phyloP scores from a whole-genome alignment of 2,329 filamentous ascomycete genomes.

The Aspergillus pseudoviridinutans region DNA sequence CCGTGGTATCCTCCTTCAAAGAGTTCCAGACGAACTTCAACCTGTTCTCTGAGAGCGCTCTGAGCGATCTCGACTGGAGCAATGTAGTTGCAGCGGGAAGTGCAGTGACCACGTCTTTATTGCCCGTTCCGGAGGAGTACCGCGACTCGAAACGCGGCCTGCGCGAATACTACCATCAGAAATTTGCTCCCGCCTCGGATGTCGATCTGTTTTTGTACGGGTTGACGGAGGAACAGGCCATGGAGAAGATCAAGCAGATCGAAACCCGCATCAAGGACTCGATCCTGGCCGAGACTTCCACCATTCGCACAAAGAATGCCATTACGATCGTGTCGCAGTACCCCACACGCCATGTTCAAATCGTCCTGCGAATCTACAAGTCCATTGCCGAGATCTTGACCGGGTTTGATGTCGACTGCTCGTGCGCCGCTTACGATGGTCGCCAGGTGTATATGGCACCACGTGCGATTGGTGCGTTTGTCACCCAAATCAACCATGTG shows the following conservation, averaged over 20 bases:
- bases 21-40: constrained; percentile 77
- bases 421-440: constrained; percentile 76
- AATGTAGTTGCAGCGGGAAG: constrained; percentile 80
- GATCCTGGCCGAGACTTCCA: constrained; percentile 77
- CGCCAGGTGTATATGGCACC: constrained; percentile 75
- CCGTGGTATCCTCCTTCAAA: constrained; percentile 62
- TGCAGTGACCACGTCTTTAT: constrained; percentile 71
- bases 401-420: constrained; percentile 84
- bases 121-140: constrained; percentile 65
- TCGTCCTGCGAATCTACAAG: constrained; percentile 81
- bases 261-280: constrained; percentile 71
- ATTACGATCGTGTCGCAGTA: constrained; percentile 83
- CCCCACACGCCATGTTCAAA: constrained; percentile 78
- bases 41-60: constrained; percentile 73
- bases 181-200: constrained; percentile 76
- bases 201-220: constrained; percentile 84
- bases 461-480: constrained; percentile 70
- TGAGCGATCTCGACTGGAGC: constrained; percentile 73
- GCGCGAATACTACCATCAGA: constrained; percentile 75
- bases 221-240: constrained; percentile 68
- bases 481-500: constrained; percentile 77
- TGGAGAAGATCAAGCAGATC: constrained; percentile 81
- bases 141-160: constrained; percentile 57
- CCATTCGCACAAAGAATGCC: constrained; percentile 79
- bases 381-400: constrained; percentile 79